Conservation (phyloP, 2,329 filamentous ascomycete genomes). For the Alternaria infectoria region DNA sequence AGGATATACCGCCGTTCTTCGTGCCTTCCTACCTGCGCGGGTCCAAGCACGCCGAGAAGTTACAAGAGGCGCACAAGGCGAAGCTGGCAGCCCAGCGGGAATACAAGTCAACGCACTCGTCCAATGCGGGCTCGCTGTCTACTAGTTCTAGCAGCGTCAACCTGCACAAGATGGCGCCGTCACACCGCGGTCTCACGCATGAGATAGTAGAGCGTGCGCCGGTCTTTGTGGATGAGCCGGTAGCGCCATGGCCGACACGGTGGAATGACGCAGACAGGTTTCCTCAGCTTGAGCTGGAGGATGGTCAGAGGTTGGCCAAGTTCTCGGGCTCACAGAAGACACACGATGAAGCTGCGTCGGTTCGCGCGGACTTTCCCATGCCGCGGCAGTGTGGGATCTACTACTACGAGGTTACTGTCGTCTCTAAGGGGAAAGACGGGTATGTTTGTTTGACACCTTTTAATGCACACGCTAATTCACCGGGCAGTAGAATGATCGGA, state of each 20-base stretch:
- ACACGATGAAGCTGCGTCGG: constrained; percentile 77
- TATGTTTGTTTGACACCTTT: constrained; percentile 52
- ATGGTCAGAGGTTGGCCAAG: constrained; percentile 74
- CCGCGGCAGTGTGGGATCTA: constrained; percentile 90
- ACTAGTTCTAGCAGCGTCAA: constrained; percentile 64
- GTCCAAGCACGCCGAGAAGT: constrained; percentile 77
- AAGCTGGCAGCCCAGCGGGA: constrained; percentile 60
- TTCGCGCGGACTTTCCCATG: constrained; percentile 86
- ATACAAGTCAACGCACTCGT: constrained; percentile 51
- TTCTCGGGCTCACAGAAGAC: constrained; percentile 63
- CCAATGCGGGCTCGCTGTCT: constrained; percentile 57
- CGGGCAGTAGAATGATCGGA: constrained; percentile 54
- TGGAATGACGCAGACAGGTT: constrained; percentile 85
- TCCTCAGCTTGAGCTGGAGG: constrained; percentile 73
- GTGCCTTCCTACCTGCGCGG: constrained; percentile 81
- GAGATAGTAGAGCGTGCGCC: constrained; percentile 82
- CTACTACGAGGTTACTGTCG: constrained; percentile 81
- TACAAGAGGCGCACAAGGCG: constrained; percentile 72
- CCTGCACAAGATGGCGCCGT: constrained; percentile 66
- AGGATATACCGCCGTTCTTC: constrained; percentile 66
- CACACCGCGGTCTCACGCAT: constrained; percentile 79
- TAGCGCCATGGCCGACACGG: constrained; percentile 76
- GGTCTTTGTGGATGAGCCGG: constrained; percentile 62
- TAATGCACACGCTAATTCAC: constrained; percentile 24
- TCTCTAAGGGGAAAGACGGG: constrained; percentile 72